Evolutionary conservation across 108 stramenopile species (phyloP).

Genomic region (Nannochloropsis gaditana): DNA sequence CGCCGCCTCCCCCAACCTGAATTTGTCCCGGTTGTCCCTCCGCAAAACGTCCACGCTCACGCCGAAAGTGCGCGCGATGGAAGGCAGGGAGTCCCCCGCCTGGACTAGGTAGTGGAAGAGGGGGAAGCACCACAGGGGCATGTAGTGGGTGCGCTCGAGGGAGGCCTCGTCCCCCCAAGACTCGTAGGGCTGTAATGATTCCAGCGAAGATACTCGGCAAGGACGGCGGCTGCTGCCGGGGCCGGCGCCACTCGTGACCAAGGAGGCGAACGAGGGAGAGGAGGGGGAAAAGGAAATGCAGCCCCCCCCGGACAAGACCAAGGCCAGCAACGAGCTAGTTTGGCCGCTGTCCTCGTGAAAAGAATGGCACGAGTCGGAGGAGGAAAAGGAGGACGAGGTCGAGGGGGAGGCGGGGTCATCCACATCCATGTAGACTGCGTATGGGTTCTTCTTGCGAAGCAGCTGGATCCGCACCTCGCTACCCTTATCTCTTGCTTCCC

Average conservation of each 20-base stretch:
- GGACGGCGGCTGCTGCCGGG: neutral
- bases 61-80: neutral
- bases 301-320: constrained; percentile 15
- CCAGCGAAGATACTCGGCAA: neutral
- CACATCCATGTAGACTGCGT: constrained; percentile 7
- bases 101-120: neutral
- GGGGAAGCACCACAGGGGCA: neutral
- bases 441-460: neutral
- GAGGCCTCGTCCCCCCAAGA: neutral
- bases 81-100: neutral
- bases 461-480: neutral
- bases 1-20: neutral
- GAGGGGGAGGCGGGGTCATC: neutral
- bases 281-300: constrained; percentile 6
- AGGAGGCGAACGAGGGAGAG: neutral
- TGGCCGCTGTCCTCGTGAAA: neutral
- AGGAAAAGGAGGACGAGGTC: neutral
- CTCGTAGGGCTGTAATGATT: neutral
- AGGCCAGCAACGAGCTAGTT: neutral
- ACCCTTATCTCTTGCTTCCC: no score
- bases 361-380: neutral
- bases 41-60: neutral
- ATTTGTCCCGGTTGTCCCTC: constrained; percentile 6
- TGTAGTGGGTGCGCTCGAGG: neutral
- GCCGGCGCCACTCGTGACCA: neutral